Evolutionary conservation across 306 rosid genomes (phyloP).

Genomic region (Malus asiatica): DNA sequence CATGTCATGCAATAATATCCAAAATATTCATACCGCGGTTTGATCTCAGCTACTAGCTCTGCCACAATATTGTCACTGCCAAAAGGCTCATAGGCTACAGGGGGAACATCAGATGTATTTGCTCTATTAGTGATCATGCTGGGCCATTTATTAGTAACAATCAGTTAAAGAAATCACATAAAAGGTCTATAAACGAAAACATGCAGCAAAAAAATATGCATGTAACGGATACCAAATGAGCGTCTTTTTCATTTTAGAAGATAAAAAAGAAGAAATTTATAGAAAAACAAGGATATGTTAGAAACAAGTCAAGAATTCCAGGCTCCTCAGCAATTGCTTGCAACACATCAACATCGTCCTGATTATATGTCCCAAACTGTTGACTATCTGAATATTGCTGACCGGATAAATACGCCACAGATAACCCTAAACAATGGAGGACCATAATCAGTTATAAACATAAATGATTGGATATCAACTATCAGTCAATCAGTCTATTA

Average conservation of each 20-base stretch:
- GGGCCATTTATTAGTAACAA: constrained; percentile 89
- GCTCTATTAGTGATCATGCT: constrained; percentile 58
- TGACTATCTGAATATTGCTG: constrained; percentile 44
- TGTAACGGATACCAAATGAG: not conserved
- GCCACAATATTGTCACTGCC: constrained; percentile 61
- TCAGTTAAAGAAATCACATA: constrained; percentile 46
- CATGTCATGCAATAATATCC: constrained; percentile 6
- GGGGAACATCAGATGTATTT: constrained; percentile 46
- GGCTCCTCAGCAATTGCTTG: constrained; percentile 92
- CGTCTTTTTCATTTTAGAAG: not conserved
- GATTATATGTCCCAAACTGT: constrained; percentile 67
- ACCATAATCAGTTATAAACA: constrained; percentile 9
- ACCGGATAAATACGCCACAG: constrained; percentile 80
- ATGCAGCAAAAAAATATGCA: not conserved
- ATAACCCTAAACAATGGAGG: constrained; percentile 40
- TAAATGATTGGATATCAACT: not conserved
- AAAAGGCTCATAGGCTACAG: constrained; percentile 46
- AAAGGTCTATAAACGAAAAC: constrained; percentile 12
- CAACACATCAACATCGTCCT: constrained; percentile 85
- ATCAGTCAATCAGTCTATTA: not conserved
- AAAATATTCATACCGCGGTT: constrained; percentile 64
- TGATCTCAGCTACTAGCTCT: constrained; percentile 81
- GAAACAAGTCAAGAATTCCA: constrained; percentile 65
- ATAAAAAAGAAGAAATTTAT: not conserved
- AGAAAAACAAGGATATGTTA: constrained; percentile 69